These are phyloP conservation scores for Eucalyptus erythrocorys DNA, from an alignment of 345 rosid genomes.

Conservation along the genomic window DNA sequence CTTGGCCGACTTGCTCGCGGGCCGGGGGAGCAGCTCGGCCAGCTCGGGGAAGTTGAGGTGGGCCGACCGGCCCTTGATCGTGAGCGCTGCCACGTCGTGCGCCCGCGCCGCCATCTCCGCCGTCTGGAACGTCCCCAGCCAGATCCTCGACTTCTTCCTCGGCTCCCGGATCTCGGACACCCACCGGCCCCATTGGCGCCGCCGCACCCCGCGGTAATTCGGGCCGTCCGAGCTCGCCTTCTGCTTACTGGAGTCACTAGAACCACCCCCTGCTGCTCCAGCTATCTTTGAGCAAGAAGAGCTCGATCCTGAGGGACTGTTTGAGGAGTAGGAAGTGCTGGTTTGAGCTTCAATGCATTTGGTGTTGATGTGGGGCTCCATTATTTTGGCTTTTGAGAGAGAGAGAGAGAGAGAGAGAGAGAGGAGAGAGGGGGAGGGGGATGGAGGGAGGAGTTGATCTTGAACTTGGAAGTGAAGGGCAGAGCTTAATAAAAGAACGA, in stretches of 20 bases:
- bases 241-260: neutral
- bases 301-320: neutral
- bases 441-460: neutral
- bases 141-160: conserved; percentile 82
- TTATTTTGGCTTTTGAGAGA: neutral
- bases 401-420: neutral
- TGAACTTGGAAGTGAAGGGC: neutral
- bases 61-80: conserved; percentile 69
- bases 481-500: neutral
- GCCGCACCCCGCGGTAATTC: conserved; percentile 67
- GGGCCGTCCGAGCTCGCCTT: conserved; percentile 15
- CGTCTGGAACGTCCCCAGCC: conserved; percentile 83
- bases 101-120: conserved; percentile 98
- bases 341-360: neutral
- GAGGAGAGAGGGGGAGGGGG: neutral
- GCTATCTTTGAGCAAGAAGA: neutral
- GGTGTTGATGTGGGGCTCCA: neutral
- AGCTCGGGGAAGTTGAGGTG: conserved; percentile 75
- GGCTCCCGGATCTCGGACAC: conserved; percentile 92
- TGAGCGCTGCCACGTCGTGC: conserved; percentile 78
- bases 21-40: conserved; percentile 51
- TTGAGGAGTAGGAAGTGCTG: neutral
- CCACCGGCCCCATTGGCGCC: conserved; percentile 97
- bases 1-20: conserved; percentile 52
- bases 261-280: neutral